These are phyloP conservation scores for Wallacemonas sp. DNA, from an alignment of 208 protist species.

Conservation along the genomic window DNA sequence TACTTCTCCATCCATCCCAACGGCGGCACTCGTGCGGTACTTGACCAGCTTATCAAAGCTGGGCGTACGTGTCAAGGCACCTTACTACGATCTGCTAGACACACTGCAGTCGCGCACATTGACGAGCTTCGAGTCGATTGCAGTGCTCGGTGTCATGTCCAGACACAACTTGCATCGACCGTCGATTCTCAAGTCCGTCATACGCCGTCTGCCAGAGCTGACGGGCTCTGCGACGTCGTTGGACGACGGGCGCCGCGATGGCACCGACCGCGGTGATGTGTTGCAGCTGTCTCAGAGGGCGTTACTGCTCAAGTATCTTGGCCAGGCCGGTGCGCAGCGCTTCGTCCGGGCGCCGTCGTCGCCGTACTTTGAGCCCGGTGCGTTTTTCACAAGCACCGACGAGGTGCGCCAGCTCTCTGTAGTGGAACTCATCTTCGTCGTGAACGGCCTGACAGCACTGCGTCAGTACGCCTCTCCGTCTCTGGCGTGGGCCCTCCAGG, in stretches of 20 bases:
- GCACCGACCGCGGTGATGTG: not conserved
- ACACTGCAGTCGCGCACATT: constrained; percentile 31
- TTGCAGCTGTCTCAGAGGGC: constrained; percentile 35
- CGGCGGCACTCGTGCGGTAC: constrained; percentile 50
- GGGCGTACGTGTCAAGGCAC: constrained; percentile 24
- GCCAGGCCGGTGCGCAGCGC: constrained; percentile 35
- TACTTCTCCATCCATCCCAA: constrained; percentile 13
- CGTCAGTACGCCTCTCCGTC: constrained; percentile 49
- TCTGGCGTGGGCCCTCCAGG: constrained; percentile 21
- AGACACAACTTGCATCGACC: constrained; percentile 46
- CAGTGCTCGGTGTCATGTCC: constrained; percentile 47
- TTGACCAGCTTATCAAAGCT: constrained; percentile 55
- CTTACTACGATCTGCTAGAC: constrained; percentile 40
- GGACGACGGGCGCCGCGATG: not conserved
- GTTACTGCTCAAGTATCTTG: constrained; percentile 51
- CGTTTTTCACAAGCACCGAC: constrained; percentile 25
- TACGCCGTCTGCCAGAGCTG: constrained; percentile 29
- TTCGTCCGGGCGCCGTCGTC: constrained; percentile 37
- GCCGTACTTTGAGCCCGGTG: constrained; percentile 10
- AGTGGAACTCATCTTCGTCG: constrained; percentile 41
- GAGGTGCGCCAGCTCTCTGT: constrained; percentile 35
- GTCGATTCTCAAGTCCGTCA: constrained; percentile 21
- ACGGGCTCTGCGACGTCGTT: not conserved
- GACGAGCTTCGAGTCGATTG: constrained; percentile 38
- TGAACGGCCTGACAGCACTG: constrained; percentile 52